Base-by-base conservation (phyloP, 257 asterid genomes). In the Eustoma russellianum region DNA sequence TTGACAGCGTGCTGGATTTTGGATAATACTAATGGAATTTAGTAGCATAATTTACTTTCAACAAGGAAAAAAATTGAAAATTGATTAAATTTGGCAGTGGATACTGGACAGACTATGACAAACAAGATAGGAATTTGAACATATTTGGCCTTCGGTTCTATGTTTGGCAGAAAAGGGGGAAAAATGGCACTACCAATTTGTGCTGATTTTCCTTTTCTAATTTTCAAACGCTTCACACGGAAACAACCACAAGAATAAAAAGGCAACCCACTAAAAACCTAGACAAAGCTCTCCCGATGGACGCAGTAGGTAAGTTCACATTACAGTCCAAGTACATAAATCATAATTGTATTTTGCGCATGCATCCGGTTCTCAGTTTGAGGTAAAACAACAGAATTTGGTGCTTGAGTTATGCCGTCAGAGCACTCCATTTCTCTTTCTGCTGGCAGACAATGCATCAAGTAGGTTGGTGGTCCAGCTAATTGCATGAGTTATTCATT, bases 341-440 rank as follows among this genome's bases (percentile, higher is more conserved):
- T 94, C 96, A 91, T 86, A 44, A 91, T 68, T 0, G 95, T 96
- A 33, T 91, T 91, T 52, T 91, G 98, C 3, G 96, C 96, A 46
- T 87, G 95, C 96, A 91, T 75, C 50, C 96, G 79, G 68, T 91
- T 91, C 71, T 86, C 96, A 51, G 96, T 95, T 61, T 91, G 96
- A 17, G 85, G 81, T 45, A 84, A 91, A 52, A 87, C 96, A 0
- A 91, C 86, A 11, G 98, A 91, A 53, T 91, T 75, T 13, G 85
- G 67, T 45, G 94, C 94, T 80, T 91, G 96, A 9, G 86, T 55
- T 8, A 80, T 94, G 0, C 91, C 86, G 51, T 91, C 76, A 14
- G 88, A 80, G 48, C 78, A 89, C 72, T 91, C 96, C 1, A 81
- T 77, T 0, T 94, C 94, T 69, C 95, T 80, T 71, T 91, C 96